Evolutionary conservation across 83 land plant species (phyloP).

Genomic region (Thuja plicata): DNA sequence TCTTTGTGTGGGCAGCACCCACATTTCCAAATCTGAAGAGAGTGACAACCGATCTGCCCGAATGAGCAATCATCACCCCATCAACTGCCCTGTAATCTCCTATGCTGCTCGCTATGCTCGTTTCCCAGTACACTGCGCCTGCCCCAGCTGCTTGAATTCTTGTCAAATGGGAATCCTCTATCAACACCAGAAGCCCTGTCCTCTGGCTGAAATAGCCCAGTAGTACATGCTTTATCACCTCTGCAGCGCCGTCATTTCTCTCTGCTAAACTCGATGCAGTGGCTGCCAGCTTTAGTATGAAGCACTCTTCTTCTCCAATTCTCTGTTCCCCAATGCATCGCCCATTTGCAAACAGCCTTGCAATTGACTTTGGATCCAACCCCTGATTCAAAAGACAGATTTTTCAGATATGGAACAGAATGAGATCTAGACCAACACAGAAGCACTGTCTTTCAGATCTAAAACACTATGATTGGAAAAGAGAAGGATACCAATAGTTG

Average conservation of each 20-base stretch:
- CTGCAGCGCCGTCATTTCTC: conserved; percentile 51
- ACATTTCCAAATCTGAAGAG: conserved; percentile 46
- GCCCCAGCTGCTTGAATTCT: conserved; percentile 47
- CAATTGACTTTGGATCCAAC: conserved; percentile 49
- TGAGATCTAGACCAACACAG: no score
- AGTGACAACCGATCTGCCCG: conserved; percentile 38
- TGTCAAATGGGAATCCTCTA: conserved; percentile 70
- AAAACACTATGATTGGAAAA: no score
- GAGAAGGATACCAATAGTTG: no score
- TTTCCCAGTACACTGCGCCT: conserved; percentile 62
- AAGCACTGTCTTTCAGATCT: no score
- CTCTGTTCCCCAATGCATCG: conserved; percentile 54
- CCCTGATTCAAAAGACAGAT: conserved; percentile 34
- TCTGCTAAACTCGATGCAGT: conserved; percentile 29
- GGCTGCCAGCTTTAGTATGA: conserved; percentile 56
- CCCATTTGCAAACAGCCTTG: conserved; percentile 44
- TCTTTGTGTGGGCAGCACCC: conserved; percentile 18
- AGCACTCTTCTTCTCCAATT: conserved; percentile 47
- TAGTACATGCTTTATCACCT: conserved; percentile 58
- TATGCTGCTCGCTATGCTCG: conserved; percentile 40
- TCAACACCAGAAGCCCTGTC: conserved; percentile 48
- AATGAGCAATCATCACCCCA: conserved; percentile 55
- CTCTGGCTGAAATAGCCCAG: conserved; percentile 70
- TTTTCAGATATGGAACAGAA: not conserved
- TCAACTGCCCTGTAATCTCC: conserved; percentile 56